Percentiles rank a stretch among this genome's conserved stretches.
Conservation (phyloP, 2,329 filamentous ascomycete species). For the Beauveria pseudobassiana region DNA sequence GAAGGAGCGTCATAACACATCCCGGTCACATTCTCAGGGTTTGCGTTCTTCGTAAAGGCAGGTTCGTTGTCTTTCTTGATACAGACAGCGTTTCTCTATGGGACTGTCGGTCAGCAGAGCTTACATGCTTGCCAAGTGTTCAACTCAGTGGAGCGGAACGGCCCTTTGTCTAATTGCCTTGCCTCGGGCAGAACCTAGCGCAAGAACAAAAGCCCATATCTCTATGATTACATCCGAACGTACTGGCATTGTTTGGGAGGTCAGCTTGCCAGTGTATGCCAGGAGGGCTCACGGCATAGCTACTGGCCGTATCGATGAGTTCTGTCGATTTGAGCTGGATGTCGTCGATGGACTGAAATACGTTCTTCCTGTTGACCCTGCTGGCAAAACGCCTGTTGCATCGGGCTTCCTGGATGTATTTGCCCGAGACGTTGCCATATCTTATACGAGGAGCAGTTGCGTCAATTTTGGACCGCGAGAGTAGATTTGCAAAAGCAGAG, state of each 20-base stretch:
- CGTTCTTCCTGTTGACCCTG: constrained; percentile 78
- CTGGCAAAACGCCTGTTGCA: constrained; percentile 61
- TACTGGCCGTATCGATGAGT: constrained; percentile 46
- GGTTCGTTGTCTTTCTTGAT: constrained; percentile 74
- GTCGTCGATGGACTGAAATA: constrained; percentile 52
- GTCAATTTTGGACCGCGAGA: constrained; percentile 78
- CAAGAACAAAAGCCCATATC: constrained; percentile 57
- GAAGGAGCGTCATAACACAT: constrained; percentile 61
- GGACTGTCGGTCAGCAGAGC: constrained; percentile 63
- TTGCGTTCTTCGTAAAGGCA: constrained; percentile 67
- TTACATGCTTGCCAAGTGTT: constrained; percentile 38
- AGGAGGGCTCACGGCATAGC: constrained; percentile 18
- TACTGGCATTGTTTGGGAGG: constrained; percentile 74
- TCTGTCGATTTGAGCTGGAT: constrained; percentile 63
- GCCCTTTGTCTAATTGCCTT: constrained; percentile 74
- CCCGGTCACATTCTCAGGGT: constrained; percentile 71
- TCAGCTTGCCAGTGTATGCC: constrained; percentile 49
- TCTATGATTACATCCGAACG: constrained; percentile 77
- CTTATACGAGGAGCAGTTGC: constrained; percentile 67
- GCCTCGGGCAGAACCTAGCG: constrained; percentile 51
- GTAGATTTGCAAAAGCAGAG: constrained; percentile 52
- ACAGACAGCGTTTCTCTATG: constrained; percentile 65
- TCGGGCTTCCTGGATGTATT: constrained; percentile 82
- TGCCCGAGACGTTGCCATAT: constrained; percentile 76
- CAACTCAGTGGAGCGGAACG: constrained; percentile 57